Evolutionary conservation across 305 asterid genomes (phyloP).

Genomic region (Solanum hybrid): DNA sequence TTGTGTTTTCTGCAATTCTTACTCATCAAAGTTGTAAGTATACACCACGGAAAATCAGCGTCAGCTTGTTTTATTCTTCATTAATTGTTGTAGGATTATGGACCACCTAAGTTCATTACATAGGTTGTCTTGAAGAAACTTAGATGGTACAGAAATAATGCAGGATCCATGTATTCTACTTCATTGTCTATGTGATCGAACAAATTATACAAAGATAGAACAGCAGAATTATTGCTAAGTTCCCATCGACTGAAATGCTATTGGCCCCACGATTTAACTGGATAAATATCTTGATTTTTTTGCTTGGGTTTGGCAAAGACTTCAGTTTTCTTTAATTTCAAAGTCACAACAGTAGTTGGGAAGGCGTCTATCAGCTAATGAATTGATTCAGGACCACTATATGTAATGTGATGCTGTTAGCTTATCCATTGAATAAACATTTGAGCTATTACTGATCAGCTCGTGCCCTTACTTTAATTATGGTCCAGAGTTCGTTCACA

Average conservation of each 20-base stretch:
- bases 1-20: constrained; percentile 39
- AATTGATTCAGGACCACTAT: not conserved
- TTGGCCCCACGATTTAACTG: not conserved
- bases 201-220: not conserved
- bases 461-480: not conserved
- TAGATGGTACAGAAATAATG: not conserved
- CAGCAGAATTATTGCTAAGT: not conserved
- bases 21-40: constrained; percentile 11
- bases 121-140: constrained; percentile 4
- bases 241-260: not conserved
- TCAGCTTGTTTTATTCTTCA: not conserved
- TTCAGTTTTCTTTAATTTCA: not conserved
- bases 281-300: not conserved
- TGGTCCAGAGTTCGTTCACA: not conserved
- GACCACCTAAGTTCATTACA: constrained; percentile 38
- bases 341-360: not conserved
- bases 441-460: not conserved
- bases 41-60: not conserved
- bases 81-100: constrained; percentile 6
- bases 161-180: not conserved
- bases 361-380: not conserved
- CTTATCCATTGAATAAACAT: not conserved
- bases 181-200: not conserved
- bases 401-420: not conserved
- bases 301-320: not conserved